phyloP scores from a whole-genome alignment of 2,329 filamentous ascomycete genomes.

The Alternaria sp. region DNA sequence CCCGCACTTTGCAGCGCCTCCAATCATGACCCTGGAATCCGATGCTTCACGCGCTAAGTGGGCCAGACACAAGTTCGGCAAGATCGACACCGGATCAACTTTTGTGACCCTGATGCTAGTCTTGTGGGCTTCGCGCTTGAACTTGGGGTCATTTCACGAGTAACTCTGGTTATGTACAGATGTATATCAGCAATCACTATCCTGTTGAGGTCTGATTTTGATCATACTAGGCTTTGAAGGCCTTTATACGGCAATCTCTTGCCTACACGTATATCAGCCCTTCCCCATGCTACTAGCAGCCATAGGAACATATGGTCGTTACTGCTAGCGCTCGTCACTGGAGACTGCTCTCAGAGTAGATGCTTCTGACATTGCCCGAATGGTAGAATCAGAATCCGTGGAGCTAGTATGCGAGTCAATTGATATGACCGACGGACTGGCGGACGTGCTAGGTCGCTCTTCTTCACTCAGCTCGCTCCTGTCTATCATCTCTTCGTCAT shows the following conservation, averaged over 20 bases:
- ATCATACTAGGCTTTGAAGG: background rate
- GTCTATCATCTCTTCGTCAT: conserved; percentile 21
- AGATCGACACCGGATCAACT: background rate
- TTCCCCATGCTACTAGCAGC: background rate
- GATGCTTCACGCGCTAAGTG: conserved; percentile 1
- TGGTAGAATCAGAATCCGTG: conserved; percentile 20
- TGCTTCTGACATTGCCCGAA: conserved; percentile 18
- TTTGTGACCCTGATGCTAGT: background rate
- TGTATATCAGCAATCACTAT: background rate
- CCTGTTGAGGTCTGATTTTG: background rate
- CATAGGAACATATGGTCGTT: background rate
- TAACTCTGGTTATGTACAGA: background rate
- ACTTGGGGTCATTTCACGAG: background rate
- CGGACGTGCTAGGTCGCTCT: conserved; percentile 18
- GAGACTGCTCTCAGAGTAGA: conserved; percentile 35
- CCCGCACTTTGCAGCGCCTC: conserved; percentile 15
- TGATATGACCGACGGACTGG: conserved; percentile 29
- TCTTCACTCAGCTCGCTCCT: conserved; percentile 11
- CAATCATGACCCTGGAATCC: conserved; percentile 11
- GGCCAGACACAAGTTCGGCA: conserved; percentile 4
- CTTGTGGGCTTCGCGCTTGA: background rate
- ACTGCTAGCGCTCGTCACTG: conserved; percentile 27
- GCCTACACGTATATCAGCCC: background rate
- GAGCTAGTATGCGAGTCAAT: conserved; percentile 27
- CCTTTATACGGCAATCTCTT: background rate